phyloP scores from a whole-genome alignment of 805 yeast species.

The Nadsonia fulvescens region DNA sequence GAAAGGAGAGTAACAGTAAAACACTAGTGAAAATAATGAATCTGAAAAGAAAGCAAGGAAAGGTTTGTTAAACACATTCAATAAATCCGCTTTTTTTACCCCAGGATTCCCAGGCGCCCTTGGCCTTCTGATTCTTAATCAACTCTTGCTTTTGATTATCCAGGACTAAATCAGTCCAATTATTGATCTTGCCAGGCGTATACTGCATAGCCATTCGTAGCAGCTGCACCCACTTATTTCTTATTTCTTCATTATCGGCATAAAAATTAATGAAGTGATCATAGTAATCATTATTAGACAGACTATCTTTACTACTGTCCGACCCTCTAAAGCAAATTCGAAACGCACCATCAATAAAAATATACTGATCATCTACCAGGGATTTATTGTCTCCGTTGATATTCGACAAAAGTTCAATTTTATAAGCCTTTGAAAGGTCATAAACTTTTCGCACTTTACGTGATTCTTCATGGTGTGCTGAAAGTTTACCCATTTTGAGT shows the following conservation, averaged over 20 bases:
- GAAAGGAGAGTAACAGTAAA: too few relatives aligned
- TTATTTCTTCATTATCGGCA: slow-evolving; percentile 50
- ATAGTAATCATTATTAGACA: too few relatives aligned
- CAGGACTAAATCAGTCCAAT: slow-evolving; percentile 5
- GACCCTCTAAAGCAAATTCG: slow-evolving; percentile 52
- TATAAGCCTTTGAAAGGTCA: slow-evolving; percentile 50
- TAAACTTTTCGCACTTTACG: slow-evolving; percentile 47
- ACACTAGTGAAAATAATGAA: too few relatives aligned
- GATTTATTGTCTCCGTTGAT: slow-evolving; percentile 23
- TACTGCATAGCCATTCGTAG: slow-evolving; percentile 16
- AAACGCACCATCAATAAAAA: slow-evolving; percentile 42
- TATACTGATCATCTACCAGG: slow-evolving; percentile 21
- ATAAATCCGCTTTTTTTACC: too few relatives aligned
- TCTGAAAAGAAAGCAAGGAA: too few relatives aligned
- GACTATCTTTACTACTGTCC: too few relatives aligned
- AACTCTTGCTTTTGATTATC: too few relatives aligned
- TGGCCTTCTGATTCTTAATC: too few relatives aligned
- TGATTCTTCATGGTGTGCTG: slow-evolving; percentile 52
- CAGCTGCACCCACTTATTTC: slow-evolving; percentile 43
- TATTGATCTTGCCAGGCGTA: slow-evolving; percentile 4
- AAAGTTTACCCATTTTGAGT: slow-evolving; percentile 49
- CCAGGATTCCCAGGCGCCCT: too few relatives aligned
- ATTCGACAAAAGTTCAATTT: slow-evolving; percentile 16
- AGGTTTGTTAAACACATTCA: too few relatives aligned
- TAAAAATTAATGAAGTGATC: slow-evolving; percentile 72